Percentiles rank a stretch among this genome's conserved stretches.
Conservation (phyloP, 495 filamentous ascomycete genomes). For the Neurospora discreta region DNA sequence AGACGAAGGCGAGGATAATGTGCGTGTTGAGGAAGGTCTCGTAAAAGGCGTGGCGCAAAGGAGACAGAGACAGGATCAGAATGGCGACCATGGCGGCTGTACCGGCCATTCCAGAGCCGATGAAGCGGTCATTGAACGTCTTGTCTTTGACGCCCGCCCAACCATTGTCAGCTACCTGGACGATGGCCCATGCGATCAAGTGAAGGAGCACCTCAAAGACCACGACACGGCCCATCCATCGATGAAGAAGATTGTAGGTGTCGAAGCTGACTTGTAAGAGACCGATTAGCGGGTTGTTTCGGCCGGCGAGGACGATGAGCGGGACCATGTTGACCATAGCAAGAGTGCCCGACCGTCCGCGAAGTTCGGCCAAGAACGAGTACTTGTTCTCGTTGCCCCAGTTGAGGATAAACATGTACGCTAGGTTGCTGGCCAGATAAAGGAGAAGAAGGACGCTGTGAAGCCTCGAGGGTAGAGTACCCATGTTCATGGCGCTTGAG, state of each 20-base stretch:
- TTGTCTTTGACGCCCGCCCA: constrained; percentile 46
- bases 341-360: constrained; percentile 76
- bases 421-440: constrained; percentile 53
- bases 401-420: constrained; percentile 53
- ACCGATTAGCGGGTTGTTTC: constrained; percentile 86
- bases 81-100: constrained; percentile 48
- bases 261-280: constrained; percentile 85
- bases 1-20: constrained; percentile 53
- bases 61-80: constrained; percentile 53
- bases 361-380: constrained; percentile 46
- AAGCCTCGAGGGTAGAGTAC: constrained; percentile 74
- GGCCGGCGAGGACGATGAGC: constrained; percentile 73
- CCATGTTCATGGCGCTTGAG: constrained; percentile 67
- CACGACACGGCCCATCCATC: constrained; percentile 88
- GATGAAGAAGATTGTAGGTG: constrained; percentile 89
- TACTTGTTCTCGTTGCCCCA: constrained; percentile 40
- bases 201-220: constrained; percentile 68
- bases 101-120: constrained; percentile 40
- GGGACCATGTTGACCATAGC: constrained; percentile 86
- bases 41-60: constrained; percentile 87
- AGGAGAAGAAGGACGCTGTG: constrained; percentile 60
- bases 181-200: constrained; percentile 60
- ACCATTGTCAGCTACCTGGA: constrained; percentile 52
- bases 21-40: constrained; percentile 85
- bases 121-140: constrained; percentile 43